These are phyloP conservation scores for Linnemannia zychae DNA, from an alignment of 192 early-diverging fungal genomes.

Conservation along the genomic window DNA sequence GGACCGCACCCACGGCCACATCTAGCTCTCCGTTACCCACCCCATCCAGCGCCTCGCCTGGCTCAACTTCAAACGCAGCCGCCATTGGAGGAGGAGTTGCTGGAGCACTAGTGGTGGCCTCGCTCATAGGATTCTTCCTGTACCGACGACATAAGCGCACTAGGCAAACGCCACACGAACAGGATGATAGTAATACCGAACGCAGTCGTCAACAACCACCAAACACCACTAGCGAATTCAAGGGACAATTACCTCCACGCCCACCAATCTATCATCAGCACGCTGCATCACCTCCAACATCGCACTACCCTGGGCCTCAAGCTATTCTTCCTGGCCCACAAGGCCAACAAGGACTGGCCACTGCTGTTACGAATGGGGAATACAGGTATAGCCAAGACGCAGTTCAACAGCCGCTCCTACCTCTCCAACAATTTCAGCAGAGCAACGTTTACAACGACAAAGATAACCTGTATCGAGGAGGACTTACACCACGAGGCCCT, in stretches of 20 bases:
- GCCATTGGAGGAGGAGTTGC: not conserved
- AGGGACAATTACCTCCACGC: too few relatives aligned
- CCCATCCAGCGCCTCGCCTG: not conserved
- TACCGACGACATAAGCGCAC: not conserved
- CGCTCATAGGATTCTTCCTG: not conserved
- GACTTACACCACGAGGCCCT: not conserved
- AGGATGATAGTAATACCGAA: not conserved
- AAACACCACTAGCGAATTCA: too few relatives aligned
- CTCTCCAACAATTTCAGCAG: too few relatives aligned
- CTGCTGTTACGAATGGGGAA: too few relatives aligned
- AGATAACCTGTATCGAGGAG: not conserved
- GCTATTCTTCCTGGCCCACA: too few relatives aligned
- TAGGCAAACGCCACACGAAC: not conserved
- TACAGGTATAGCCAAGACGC: too few relatives aligned
- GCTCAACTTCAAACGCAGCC: not conserved
- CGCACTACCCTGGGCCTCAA: too few relatives aligned
- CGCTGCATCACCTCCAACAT: too few relatives aligned
- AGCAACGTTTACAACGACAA: not conserved
- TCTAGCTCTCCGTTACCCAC: not conserved
- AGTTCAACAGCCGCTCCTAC: too few relatives aligned
- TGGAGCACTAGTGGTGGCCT: not conserved
- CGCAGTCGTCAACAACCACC: not conserved
- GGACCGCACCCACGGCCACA: not conserved
- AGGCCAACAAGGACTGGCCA: too few relatives aligned
- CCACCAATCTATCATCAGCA: too few relatives aligned